These are phyloP conservation scores for Aspergillus felis DNA, from an alignment of 2,329 filamentous ascomycete species.

Conservation along the genomic window DNA sequence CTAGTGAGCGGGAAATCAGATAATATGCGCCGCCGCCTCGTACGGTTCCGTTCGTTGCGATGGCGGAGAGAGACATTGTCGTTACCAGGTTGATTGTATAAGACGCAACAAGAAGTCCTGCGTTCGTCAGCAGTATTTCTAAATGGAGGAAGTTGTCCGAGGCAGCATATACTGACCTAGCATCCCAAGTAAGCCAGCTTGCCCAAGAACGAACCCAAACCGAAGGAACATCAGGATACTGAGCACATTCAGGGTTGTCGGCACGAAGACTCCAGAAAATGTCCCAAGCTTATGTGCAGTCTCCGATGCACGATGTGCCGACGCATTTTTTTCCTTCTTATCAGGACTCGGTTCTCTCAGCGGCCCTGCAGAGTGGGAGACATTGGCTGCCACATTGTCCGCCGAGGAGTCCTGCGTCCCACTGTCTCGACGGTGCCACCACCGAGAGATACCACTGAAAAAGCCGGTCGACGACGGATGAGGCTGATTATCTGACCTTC, in stretches of 20 bases:
- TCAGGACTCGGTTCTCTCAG: constrained; percentile 25
- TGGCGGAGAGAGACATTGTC: constrained; percentile 79
- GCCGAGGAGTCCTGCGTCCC: constrained; percentile 6
- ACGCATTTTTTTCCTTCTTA: constrained; percentile 28
- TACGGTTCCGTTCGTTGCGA: constrained; percentile 85
- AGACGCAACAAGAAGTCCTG: constrained; percentile 68
- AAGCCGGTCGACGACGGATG: constrained; percentile 20
- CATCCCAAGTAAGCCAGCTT: constrained; percentile 74
- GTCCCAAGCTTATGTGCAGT: constrained; percentile 64
- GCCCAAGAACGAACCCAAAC: constrained; percentile 79
- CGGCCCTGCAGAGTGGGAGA: constrained; percentile 16
- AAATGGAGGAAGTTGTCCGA: not conserved
- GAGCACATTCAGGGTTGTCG: constrained; percentile 82
- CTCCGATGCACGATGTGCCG: constrained; percentile 23
- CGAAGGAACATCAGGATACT: constrained; percentile 91
- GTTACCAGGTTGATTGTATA: constrained; percentile 81
- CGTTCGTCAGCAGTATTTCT: constrained; percentile 14
- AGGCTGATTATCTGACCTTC: constrained; percentile 10
- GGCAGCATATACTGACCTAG: constrained; percentile 52
- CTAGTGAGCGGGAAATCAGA: constrained; percentile 77
- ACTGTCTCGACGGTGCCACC: constrained; percentile 18
- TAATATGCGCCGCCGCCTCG: constrained; percentile 86
- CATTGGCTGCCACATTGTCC: constrained; percentile 9
- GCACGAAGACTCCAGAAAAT: constrained; percentile 78
- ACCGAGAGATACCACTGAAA: constrained; percentile 21